These are phyloP conservation scores for Apiospora malaysiana DNA, from an alignment of 2,329 filamentous ascomycete species.

Conservation along the genomic window DNA sequence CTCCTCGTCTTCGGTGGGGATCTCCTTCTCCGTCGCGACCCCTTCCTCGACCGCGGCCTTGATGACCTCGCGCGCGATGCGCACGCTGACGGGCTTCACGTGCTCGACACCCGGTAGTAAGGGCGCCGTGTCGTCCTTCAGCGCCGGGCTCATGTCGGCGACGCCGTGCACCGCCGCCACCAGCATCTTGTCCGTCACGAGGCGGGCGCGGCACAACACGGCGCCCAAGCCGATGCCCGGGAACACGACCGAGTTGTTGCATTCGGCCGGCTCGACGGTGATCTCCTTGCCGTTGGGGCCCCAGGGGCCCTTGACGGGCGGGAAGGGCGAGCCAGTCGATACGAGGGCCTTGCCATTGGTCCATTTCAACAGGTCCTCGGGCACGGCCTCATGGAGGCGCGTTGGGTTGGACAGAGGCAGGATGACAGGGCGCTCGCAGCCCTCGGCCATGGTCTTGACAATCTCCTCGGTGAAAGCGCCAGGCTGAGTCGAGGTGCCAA, in stretches of 20 bases:
- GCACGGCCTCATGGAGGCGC: slow-evolving; percentile 79
- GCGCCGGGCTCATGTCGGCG: slow-evolving; percentile 72
- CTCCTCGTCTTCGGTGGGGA: slow-evolving; percentile 62
- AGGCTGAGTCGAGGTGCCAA: slow-evolving; percentile 83
- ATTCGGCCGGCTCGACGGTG: slow-evolving; percentile 69
- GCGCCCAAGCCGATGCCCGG: slow-evolving; percentile 84
- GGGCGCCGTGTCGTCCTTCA: slow-evolving; percentile 66
- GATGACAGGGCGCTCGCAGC: slow-evolving; percentile 75
- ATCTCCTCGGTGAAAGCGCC: slow-evolving; percentile 77
- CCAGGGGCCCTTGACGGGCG: slow-evolving; percentile 69
- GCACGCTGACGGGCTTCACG: slow-evolving; percentile 77
- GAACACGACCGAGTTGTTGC: slow-evolving; percentile 88
- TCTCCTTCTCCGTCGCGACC: slow-evolving; percentile 67
- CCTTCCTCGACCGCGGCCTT: slow-evolving; percentile 72
- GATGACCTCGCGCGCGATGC: slow-evolving; percentile 79
- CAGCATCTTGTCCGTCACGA: slow-evolving; percentile 79
- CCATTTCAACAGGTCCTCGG: slow-evolving; percentile 78
- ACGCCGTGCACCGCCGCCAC: slow-evolving; percentile 80
- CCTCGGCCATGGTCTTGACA: slow-evolving; percentile 75
- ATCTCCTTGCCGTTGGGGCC: slow-evolving; percentile 51
- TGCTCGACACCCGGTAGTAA: slow-evolving; percentile 78
- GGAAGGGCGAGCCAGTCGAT: slow-evolving; percentile 84
- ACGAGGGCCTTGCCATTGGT: slow-evolving; percentile 78
- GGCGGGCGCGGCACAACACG: slow-evolving; percentile 70
- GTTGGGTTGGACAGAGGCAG: slow-evolving; percentile 89